Conservation (phyloP, 352 stramenopile species). For the Pythium periplocum region DNA sequence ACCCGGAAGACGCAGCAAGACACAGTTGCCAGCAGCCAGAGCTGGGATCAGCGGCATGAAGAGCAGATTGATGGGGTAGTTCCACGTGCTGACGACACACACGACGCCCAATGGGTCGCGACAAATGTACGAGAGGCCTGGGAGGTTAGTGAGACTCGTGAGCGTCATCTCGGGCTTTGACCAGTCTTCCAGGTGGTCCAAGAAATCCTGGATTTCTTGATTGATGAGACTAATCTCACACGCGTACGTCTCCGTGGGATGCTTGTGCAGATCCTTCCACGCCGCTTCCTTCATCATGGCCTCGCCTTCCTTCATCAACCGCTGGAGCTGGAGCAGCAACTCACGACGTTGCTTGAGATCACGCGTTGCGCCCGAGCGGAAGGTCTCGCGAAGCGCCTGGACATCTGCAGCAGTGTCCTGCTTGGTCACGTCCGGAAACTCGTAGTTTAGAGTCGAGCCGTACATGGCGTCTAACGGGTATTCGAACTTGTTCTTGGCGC, state of each 20-base stretch:
- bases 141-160: constrained; percentile 56
- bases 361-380: constrained; percentile 38
- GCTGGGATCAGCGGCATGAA: constrained; percentile 75
- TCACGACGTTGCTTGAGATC: constrained; percentile 30
- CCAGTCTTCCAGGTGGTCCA: constrained; percentile 77
- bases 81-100: constrained; percentile 90
- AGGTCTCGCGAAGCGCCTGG: constrained; percentile 39
- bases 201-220: constrained; percentile 64
- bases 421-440: constrained; percentile 39
- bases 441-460: constrained; percentile 11
- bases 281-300: constrained; percentile 39
- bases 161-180: constrained; percentile 35
- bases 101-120: constrained; percentile 79
- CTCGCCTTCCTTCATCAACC: constrained; percentile 47
- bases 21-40: constrained; percentile 91
- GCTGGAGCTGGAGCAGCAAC: constrained; percentile 44
- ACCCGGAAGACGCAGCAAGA: constrained; percentile 88
- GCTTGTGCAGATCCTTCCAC: constrained; percentile 68
- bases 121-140: constrained; percentile 55
- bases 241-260: constrained; percentile 53
- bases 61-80: constrained; percentile 85
- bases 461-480: constrained; percentile 1
- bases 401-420: constrained; percentile 53
- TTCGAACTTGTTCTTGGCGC: too few relatives aligned
- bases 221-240: constrained; percentile 50